A percentile compares a stretch with the other conserved stretches of the same genome.
Evolutionary conservation across 2,329 filamentous ascomycete species (phyloP).

Genomic region (Cladosporium austrohemisphaericum): DNA sequence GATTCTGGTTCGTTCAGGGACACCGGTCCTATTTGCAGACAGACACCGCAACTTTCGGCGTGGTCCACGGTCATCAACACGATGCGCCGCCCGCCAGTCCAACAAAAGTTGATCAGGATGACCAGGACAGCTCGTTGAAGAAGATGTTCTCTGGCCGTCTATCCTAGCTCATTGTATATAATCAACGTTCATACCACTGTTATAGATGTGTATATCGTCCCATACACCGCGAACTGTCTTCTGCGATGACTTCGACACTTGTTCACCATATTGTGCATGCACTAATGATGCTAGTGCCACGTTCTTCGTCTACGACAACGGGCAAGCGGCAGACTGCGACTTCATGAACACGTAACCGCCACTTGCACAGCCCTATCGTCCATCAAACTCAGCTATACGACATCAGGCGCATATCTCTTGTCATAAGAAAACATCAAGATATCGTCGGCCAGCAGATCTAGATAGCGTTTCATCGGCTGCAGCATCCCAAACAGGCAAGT

Average conservation of each 20-base stretch:
- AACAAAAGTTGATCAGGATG: conserved; percentile 5
- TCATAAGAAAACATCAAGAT: neutral
- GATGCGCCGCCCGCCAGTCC: neutral
- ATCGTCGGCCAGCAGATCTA: neutral
- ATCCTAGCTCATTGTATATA: conserved; percentile 1
- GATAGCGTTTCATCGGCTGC: neutral
- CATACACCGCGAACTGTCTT: too few relatives aligned
- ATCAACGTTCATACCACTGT: too few relatives aligned
- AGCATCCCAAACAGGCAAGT: neutral
- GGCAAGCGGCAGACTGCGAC: too few relatives aligned
- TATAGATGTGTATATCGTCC: too few relatives aligned
- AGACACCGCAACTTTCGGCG: conserved; percentile 9
- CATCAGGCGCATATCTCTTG: neutral
- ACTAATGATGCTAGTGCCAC: too few relatives aligned
- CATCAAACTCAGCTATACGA: neutral
- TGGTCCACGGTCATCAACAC: conserved; percentile 6
- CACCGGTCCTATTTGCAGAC: conserved; percentile 9
- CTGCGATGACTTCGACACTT: too few relatives aligned
- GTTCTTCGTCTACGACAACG: too few relatives aligned
- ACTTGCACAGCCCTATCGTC: neutral
- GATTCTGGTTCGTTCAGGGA: conserved; percentile 17
- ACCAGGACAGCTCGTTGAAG: conserved; percentile 1
- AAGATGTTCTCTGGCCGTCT: conserved; percentile 6
- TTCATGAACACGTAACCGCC: neutral
- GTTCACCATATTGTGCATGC: too few relatives aligned